Conservation (phyloP, 371 early-diverging fungal species). For the Phascolomyces articulosus region DNA sequence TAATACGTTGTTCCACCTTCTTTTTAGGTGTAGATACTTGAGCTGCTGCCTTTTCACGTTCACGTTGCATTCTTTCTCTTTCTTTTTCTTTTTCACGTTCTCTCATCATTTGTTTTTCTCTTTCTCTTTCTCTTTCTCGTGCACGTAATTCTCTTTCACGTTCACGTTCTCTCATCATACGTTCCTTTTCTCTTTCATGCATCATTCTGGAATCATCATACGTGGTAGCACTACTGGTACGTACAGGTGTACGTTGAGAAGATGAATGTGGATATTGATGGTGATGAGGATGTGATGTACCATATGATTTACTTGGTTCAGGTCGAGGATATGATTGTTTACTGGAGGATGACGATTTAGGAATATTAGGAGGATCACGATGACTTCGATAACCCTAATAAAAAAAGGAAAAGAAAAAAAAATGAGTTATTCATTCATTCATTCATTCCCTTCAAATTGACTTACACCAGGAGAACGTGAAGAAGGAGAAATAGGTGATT, state of each 20-base stretch:
- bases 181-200: conserved; percentile 25
- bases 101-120: conserved; percentile 24
- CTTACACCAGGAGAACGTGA: conserved; percentile 3
- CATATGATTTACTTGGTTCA: conserved; percentile 37
- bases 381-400: neutral
- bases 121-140: conserved; percentile 25
- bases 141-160: conserved; percentile 11
- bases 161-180: conserved; percentile 34
- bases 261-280: conserved; percentile 7
- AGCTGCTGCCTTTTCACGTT: conserved; percentile 32
- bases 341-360: neutral
- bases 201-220: conserved; percentile 15
- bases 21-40: conserved; percentile 46
- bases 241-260: conserved; percentile 1
- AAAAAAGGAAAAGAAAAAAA: too few species aligned
- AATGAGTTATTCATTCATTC: too few species aligned
- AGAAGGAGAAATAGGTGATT: neutral
- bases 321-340: conserved; percentile 25
- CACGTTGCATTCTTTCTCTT: conserved; percentile 16
- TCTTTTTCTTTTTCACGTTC: conserved; percentile 22
- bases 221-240: conserved; percentile 14
- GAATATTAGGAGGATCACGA: neutral
- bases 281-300: conserved; percentile 13
- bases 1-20: conserved; percentile 73
- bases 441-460: too few species aligned